A percentile compares a stretch with the other conserved stretches of the same genome.
phyloP scores from a whole-genome alignment of 2,329 filamentous ascomycete genomes.

The Salinomyces thailandicus region DNA sequence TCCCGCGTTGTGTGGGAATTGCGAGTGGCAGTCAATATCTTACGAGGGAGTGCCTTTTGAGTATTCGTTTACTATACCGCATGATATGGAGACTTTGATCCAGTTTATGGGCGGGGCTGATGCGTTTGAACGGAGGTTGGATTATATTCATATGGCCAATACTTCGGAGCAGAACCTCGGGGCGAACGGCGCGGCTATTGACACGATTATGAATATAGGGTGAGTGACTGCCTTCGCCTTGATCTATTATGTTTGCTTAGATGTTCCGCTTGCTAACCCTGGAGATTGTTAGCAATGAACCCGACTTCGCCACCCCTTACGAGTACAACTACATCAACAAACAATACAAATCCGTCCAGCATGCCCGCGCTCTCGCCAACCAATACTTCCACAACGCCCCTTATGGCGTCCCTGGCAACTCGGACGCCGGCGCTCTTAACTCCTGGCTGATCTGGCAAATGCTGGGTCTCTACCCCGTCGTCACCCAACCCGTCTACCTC shows the following conservation, averaged over 20 bases:
- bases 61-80: conserved; percentile 35
- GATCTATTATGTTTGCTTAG: neutral
- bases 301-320: conserved; percentile 25
- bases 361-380: conserved; percentile 16
- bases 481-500: conserved; percentile 16
- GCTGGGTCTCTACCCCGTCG: conserved; percentile 25
- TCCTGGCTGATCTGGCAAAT: conserved; percentile 25
- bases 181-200: conserved; percentile 28
- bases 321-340: conserved; percentile 26
- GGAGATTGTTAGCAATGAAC: conserved; percentile 20
- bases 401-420: conserved; percentile 24
- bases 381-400: conserved; percentile 22
- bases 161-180: conserved; percentile 26
- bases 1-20: conserved; percentile 32
- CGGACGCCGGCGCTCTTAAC: conserved; percentile 25
- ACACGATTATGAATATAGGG: conserved; percentile 27
- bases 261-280: neutral
- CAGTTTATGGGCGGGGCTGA: conserved; percentile 32
- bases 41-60: conserved; percentile 28
- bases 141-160: conserved; percentile 33
- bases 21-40: conserved; percentile 32
- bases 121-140: conserved; percentile 31
- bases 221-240: neutral
- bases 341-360: conserved; percentile 19
- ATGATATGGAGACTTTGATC: conserved; percentile 34